Percentiles rank a stretch among this genome's conserved stretches.
Conservation (phyloP, 345 rosid species). For the Acer negundo region DNA sequence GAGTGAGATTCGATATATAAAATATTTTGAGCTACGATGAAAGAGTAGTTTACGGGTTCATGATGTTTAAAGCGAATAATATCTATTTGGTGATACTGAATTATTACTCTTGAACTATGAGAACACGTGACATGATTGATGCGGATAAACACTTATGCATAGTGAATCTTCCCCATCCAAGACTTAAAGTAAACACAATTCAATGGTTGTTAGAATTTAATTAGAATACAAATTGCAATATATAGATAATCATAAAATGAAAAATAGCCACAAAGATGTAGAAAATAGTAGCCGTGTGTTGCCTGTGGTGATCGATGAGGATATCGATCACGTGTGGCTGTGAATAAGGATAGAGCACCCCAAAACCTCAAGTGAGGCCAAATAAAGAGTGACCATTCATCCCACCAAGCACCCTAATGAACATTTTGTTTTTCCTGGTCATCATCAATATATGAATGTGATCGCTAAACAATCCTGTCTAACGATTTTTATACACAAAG, state of each 20-base stretch:
- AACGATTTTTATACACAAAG: neutral
- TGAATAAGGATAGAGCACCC: slow-evolving; percentile 3
- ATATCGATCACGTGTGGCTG: neutral
- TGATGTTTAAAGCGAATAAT: no score
- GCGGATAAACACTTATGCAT: no score
- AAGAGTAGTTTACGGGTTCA: no score
- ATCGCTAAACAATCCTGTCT: neutral
- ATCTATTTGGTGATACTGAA: no score
- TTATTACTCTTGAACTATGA: no score
- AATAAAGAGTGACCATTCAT: slow-evolving; percentile 28
- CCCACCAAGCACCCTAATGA: neutral
- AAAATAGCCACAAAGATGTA: neutral
- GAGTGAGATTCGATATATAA: no score
- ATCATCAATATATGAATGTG: neutral
- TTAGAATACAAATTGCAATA: no score
- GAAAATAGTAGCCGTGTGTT: neutral
- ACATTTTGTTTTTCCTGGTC: neutral
- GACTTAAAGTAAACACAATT: no score
- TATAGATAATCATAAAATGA: neutral
- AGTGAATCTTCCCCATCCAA: no score
- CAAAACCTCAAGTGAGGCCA: slow-evolving; percentile 11
- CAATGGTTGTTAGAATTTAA: no score
- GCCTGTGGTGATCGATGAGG: neutral
- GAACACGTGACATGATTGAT: no score
- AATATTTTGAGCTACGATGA: no score